Conservation (phyloP, 192 early-diverging fungal genomes). For the Coemansia sp. region DNA sequence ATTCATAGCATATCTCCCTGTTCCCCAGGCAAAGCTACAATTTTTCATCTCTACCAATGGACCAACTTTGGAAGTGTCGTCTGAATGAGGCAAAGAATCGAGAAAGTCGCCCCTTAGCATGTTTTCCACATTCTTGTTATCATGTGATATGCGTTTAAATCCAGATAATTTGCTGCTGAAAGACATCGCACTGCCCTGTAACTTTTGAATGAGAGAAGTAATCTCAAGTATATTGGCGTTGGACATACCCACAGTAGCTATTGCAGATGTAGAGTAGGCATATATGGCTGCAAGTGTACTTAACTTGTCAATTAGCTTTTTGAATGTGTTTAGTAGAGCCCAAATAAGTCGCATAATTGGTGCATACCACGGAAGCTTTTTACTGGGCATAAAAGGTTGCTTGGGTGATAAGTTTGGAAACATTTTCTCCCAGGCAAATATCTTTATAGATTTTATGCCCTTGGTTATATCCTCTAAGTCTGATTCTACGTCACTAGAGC, state of each 20-base stretch:
- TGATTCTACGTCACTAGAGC: neutral
- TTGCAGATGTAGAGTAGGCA: too few species aligned
- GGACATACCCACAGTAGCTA: too few species aligned
- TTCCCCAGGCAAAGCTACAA: conserved; percentile 27
- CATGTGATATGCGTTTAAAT: conserved; percentile 1
- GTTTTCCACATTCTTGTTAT: conserved; percentile 19
- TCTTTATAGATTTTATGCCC: conserved; percentile 35
- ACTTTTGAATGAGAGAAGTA: too few species aligned
- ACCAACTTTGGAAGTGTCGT: too few species aligned
- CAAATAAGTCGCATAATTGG: neutral
- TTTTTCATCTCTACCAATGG: conserved; percentile 10
- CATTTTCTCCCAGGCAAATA: conserved; percentile 45
- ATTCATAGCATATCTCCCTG: neutral
- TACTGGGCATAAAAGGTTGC: too few species aligned
- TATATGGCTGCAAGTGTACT: too few species aligned
- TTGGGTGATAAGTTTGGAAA: conserved; percentile 7
- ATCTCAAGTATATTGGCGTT: too few species aligned
- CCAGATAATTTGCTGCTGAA: too few species aligned
- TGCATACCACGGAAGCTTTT: conserved; percentile 27
- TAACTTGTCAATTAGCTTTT: too few species aligned
- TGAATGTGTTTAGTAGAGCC: too few species aligned
- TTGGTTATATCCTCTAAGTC: conserved; percentile 14
- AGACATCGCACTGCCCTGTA: too few species aligned
- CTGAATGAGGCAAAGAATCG: too few species aligned
- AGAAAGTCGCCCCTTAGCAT: neutral